Evolutionary conservation across 352 stramenopile genomes (phyloP).

Genomic region (Phytopythium chamaehyphon): DNA sequence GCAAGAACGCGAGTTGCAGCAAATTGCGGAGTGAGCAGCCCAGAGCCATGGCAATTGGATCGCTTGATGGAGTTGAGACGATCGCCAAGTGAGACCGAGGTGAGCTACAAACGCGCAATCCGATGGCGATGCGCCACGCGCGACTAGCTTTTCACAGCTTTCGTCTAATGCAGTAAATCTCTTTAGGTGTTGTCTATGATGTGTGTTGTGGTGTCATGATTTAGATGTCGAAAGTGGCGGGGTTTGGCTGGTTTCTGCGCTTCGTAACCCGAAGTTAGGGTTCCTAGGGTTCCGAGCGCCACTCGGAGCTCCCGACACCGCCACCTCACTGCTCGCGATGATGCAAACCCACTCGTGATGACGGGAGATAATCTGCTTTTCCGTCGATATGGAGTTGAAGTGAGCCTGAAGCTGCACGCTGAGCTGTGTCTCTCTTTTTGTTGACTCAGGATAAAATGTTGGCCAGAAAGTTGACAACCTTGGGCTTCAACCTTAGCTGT

Average conservation of each 20-base stretch:
- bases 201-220: not conserved
- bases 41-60: not conserved
- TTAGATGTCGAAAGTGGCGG: not conserved
- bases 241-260: not conserved
- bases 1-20: not conserved
- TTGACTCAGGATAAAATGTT: no score
- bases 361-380: no score
- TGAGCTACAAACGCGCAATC: not conserved
- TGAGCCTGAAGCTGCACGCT: no score
- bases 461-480: no score
- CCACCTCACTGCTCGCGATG: slow-evolving; percentile 1
- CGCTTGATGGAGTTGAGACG: no score
- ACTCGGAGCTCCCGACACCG: not conserved
- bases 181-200: no score
- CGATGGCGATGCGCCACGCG: not conserved
- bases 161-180: no score
- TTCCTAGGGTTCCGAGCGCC: not conserved
- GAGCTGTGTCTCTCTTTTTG: no score
- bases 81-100: not conserved
- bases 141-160: not conserved
- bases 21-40: slow-evolving; percentile 1
- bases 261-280: not conserved
- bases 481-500: no score
- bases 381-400: no score
- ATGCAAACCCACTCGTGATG: not conserved